These are phyloP conservation scores for Cudoniella acicularis DNA, from an alignment of 495 filamentous ascomycete species.

Conservation along the genomic window DNA sequence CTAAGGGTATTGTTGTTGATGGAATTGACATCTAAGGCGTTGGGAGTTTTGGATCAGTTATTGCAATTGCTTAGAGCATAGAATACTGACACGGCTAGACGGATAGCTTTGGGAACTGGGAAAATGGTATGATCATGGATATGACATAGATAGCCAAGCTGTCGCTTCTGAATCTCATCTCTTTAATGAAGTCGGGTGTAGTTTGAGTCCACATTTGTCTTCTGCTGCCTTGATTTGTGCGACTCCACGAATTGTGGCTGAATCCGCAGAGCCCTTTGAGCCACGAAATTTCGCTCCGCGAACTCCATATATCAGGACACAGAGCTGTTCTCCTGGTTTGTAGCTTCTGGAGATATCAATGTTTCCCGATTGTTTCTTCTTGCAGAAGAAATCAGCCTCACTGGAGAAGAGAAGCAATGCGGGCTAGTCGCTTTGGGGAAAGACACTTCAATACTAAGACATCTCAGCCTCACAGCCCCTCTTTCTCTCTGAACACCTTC, in stretches of 20 bases:
- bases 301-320: too few relatives aligned
- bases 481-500: neutral
- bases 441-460: neutral
- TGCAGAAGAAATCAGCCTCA: too few relatives aligned
- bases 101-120: neutral
- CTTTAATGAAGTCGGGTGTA: too few relatives aligned
- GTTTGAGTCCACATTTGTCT: too few relatives aligned
- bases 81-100: slow-evolving; percentile 13
- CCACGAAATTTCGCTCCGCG: too few relatives aligned
- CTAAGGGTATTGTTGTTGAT: slow-evolving; percentile 65
- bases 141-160: neutral
- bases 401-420: too few relatives aligned
- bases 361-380: too few relatives aligned
- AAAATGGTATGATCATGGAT: slow-evolving; percentile 1
- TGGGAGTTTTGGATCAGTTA: slow-evolving; percentile 18
- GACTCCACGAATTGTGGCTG: too few relatives aligned
- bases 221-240: too few relatives aligned
- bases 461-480: neutral
- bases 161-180: slow-evolving; percentile 2
- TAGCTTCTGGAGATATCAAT: too few relatives aligned
- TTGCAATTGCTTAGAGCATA: slow-evolving; percentile 9
- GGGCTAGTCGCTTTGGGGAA: neutral
- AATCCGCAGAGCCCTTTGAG: too few relatives aligned
- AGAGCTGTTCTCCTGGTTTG: too few relatives aligned
- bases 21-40: slow-evolving; percentile 63